Evolutionary conservation across 208 protist genomes (phyloP).

Genomic region (Acanthamoeba polyphaga): DNA sequence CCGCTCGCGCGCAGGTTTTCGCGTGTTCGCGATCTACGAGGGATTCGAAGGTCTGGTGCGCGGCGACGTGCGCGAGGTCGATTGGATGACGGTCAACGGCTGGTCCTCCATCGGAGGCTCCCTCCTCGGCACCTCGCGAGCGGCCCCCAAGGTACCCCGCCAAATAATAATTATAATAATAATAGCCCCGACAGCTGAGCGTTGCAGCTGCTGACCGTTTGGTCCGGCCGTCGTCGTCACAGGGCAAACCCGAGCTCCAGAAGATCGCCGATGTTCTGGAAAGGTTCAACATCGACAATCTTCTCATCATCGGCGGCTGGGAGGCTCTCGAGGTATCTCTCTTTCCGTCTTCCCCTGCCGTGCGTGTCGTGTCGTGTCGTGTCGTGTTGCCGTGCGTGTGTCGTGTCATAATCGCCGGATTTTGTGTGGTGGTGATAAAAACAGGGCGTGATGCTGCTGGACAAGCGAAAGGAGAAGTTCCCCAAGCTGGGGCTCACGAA

Average conservation of each 20-base stretch:
- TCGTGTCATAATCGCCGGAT: no score
- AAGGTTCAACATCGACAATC: conserved; percentile 74
- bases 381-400: neutral
- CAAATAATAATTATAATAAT: no score
- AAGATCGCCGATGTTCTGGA: conserved; percentile 71
- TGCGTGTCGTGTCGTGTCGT: conserved; percentile 4
- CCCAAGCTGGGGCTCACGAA: conserved; percentile 74
- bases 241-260: conserved; percentile 74
- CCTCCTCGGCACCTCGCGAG: conserved; percentile 52
- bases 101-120: conserved; percentile 80
- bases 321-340: conserved; percentile 81
- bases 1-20: neutral
- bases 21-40: conserved; percentile 27
- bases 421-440: conserved; percentile 43
- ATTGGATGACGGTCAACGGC: conserved; percentile 85
- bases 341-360: neutral
- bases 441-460: conserved; percentile 30
- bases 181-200: no score
- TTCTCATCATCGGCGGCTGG: conserved; percentile 87
- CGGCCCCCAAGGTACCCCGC: neutral
- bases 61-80: conserved; percentile 75
- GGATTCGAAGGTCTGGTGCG: conserved; percentile 70
- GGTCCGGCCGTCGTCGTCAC: neutral
- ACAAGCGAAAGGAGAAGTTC: conserved; percentile 58
- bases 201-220: neutral